These are phyloP conservation scores for Penicillium silybi DNA, from an alignment of 495 filamentous ascomycete species.

Conservation along the genomic window DNA sequence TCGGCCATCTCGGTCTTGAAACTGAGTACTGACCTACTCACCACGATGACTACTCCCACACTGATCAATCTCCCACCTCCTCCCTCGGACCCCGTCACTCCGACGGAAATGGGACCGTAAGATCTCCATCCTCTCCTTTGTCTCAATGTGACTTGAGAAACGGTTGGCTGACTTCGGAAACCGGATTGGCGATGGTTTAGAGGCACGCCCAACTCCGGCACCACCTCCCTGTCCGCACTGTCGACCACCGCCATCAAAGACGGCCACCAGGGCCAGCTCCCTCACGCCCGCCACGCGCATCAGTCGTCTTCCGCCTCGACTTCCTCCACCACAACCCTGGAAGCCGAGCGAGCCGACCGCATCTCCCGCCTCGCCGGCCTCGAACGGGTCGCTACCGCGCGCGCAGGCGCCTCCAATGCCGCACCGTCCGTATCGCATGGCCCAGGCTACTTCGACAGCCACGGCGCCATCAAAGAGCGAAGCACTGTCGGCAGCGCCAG, in stretches of 20 bases:
- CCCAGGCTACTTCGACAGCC: conserved; percentile 66
- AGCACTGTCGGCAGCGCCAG: conserved; percentile 86
- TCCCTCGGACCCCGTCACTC: conserved; percentile 80
- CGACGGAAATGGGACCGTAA: conserved; percentile 82
- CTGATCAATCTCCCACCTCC: conserved; percentile 84
- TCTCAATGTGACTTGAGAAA: neutral
- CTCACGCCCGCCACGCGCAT: conserved; percentile 54
- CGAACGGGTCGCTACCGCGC: conserved; percentile 69
- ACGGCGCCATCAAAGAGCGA: conserved; percentile 58
- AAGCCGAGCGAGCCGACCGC: conserved; percentile 88
- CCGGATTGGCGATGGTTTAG: conserved; percentile 37
- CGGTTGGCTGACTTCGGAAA: conserved; percentile 10
- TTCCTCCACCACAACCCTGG: conserved; percentile 64
- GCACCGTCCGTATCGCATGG: conserved; percentile 23
- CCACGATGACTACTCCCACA: conserved; percentile 49
- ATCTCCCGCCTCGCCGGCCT: conserved; percentile 87
- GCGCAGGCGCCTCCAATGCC: conserved; percentile 38
- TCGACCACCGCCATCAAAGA: conserved; percentile 94
- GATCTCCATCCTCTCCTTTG: conserved; percentile 27
- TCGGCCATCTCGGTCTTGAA: neutral
- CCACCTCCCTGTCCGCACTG: conserved; percentile 78
- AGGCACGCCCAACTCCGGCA: conserved; percentile 86
- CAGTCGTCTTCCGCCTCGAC: conserved; percentile 46
- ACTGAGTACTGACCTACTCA: neutral
- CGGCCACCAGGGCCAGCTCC: conserved; percentile 72